Evolutionary conservation across 2,329 filamentous ascomycete genomes (phyloP), one percentile per base, ranked within the genome.

Genomic region (Fusarium sp.): DNA sequence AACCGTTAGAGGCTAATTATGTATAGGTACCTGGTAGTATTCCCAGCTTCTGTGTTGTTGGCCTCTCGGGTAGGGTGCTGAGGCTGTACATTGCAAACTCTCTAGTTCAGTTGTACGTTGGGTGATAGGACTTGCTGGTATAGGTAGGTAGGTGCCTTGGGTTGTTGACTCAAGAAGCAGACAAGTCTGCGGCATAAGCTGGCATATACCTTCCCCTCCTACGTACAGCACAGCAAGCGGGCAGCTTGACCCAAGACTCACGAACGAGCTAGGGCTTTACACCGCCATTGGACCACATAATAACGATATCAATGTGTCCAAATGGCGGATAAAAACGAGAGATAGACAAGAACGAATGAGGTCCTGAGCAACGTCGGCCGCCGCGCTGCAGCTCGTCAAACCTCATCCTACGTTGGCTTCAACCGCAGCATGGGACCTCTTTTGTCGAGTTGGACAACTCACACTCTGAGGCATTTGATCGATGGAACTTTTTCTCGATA

Each of bases 361-460:
- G 37, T 53, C 52, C 37, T 39, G 37, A 60, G 45, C 32, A 55
- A 50, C 49, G 60, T 63, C 60, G 60, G 60, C 60, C 60, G 60
- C 60, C 60, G n/a, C 52, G 42, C 60, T 61, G 60, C 60, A 63
- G 54, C 49, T 64, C 35, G 5, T 61, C 51, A 13, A 56, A 53
- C 38, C 32, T 45, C 35, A 37, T 61, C 53, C 37, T 39, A 44
- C 55, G 41, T 51, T 63, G 61, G 61, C 61, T 61, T 61, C 32
- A 48, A 56, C 54, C 55, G 57, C 37, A 38, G 38, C 55, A 59
- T 64, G 60, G 55, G 56, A 57, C 59, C 60, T 39, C 63, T 63
- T 63, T 23, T 29, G 50, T 55, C 29, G 53, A 44, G 48, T 38
- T 50, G 14, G 19, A 21, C 47, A 57, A 57, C 27, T 11, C 11